Conservation (phyloP, 139 green algal genomes). For the Zygnema cylindricum region DNA sequence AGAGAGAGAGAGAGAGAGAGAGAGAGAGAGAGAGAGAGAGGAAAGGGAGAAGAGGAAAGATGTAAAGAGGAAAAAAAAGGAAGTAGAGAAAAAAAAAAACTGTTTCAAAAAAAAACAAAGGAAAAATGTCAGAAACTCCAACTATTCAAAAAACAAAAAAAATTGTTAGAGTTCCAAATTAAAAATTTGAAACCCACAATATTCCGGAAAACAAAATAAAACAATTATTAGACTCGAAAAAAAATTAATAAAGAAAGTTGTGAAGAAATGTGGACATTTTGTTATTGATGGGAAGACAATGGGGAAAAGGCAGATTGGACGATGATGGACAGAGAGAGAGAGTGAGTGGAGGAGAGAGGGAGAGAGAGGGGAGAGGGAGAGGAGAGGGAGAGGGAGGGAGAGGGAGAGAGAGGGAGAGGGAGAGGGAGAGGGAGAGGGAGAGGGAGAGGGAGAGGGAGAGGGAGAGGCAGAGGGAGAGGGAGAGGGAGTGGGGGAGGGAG, state of each 20-base stretch:
- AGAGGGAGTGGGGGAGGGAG: constrained; percentile 16
- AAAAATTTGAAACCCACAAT: neutral
- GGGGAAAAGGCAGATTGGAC: too few species aligned
- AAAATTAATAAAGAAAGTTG: too few species aligned
- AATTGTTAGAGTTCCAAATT: neutral
- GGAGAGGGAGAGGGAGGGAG: neutral
- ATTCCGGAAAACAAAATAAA: too few species aligned
- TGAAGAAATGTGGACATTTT: too few species aligned
- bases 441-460: neutral
- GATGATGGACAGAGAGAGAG: too few species aligned
- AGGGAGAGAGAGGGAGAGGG: neutral
- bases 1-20: too few species aligned
- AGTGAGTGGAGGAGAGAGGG: too few species aligned
- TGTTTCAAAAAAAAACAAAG: neutral
- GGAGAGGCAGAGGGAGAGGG: neutral
- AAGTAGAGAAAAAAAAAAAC: neutral
- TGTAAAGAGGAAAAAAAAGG: neutral
- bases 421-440: neutral
- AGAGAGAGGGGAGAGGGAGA: neutral
- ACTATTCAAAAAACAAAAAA: too few species aligned
- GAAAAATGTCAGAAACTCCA: neutral
- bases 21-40: too few species aligned
- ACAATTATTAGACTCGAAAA: too few species aligned
- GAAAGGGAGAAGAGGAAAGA: too few species aligned
- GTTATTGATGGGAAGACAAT: too few species aligned